These are phyloP conservation scores for Petunia secreta DNA, from an alignment of 257 asterid species.

Conservation along the genomic window DNA sequence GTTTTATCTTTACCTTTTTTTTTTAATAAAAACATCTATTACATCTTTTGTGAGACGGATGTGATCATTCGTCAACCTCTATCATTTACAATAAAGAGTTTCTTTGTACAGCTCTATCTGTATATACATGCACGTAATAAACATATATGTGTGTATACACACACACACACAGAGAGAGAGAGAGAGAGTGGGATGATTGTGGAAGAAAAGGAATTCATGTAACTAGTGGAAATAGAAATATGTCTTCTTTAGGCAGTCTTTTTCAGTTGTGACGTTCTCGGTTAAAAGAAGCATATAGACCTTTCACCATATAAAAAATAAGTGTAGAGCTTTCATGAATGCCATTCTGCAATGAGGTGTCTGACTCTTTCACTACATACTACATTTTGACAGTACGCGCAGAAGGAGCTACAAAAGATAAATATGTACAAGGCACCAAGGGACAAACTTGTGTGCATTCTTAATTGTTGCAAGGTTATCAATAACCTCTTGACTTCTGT, in stretches of 20 bases:
- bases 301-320: conserved; percentile 17
- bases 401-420: conserved; percentile 96
- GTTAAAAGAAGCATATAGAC: background rate
- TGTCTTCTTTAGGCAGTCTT: conserved; percentile 13
- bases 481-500: conserved; percentile 76
- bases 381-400: conserved; percentile 75
- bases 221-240: too few species aligned
- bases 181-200: background rate
- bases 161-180: too few species aligned
- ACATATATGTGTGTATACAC: too few species aligned
- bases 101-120: background rate
- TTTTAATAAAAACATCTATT: background rate
- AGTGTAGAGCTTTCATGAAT: conserved; percentile 9
- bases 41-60: background rate
- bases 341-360: background rate
- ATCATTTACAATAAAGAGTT: background rate
- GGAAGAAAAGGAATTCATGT: too few species aligned
- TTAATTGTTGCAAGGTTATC: conserved; percentile 92
- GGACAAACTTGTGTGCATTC: conserved; percentile 91
- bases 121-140: too few species aligned
- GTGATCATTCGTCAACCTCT: conserved; percentile 10
- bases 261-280: conserved; percentile 20
- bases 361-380: conserved; percentile 19
- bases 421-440: conserved; percentile 98
- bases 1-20: background rate